These are phyloP conservation scores for Pichia eremophila DNA, from an alignment of 805 yeast species.

Conservation along the genomic window DNA sequence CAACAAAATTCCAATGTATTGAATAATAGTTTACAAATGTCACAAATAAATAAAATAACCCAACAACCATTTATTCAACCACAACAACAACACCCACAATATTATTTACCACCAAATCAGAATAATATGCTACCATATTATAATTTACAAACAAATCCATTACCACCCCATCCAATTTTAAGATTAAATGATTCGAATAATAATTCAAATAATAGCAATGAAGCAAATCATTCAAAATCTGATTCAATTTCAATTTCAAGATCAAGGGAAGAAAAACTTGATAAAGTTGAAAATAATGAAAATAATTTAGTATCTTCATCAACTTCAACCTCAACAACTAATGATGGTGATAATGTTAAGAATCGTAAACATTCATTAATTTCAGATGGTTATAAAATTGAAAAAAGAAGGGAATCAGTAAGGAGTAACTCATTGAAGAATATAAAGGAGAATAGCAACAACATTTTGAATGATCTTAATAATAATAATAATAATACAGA, in stretches of 20 bases:
- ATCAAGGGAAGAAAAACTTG: too few species aligned
- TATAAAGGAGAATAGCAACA: too few species aligned
- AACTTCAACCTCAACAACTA: background rate
- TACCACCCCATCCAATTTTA: background rate
- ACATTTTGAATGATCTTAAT: background rate
- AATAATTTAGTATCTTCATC: too few species aligned
- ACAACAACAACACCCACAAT: background rate
- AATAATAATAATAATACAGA: too few species aligned
- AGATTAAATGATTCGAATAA: background rate
- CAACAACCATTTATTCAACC: background rate
- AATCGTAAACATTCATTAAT: background rate
- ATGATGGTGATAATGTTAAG: background rate
- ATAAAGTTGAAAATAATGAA: background rate
- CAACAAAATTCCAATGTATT: background rate
- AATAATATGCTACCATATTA: background rate
- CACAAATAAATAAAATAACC: background rate
- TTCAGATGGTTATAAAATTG: background rate
- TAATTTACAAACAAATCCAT: background rate
- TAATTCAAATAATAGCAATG: background rate
- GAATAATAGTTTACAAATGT: too few species aligned
- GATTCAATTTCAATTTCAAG: background rate
- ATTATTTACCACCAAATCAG: background rate
- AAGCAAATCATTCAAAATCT: background rate
- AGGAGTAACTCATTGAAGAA: too few species aligned
- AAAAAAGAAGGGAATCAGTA: background rate